Evolutionary conservation across 2,329 filamentous ascomycete genomes (phyloP).

Genomic region (Aspergillus aculeatus): DNA sequence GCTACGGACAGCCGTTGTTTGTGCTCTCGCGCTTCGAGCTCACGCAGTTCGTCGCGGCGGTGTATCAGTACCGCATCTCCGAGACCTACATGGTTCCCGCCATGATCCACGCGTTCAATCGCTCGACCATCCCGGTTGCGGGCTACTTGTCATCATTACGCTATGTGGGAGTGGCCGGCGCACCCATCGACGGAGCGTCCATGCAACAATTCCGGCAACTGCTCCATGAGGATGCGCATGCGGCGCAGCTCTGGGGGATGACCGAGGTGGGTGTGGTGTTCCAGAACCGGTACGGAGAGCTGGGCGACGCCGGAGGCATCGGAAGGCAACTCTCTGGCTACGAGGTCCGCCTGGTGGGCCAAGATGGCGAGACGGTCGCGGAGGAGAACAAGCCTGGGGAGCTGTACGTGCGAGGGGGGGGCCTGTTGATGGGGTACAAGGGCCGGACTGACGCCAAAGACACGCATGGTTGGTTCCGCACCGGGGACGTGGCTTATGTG

Average conservation of each 20-base stretch:
- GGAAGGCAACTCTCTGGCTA: conserved; percentile 46
- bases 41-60: conserved; percentile 39
- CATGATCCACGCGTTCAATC: conserved; percentile 42
- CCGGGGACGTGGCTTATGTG: conserved; percentile 43
- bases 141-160: conserved; percentile 43
- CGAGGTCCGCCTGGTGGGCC: conserved; percentile 37
- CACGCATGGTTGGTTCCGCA: conserved; percentile 43
- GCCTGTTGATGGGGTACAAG: conserved; percentile 40
- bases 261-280: conserved; percentile 52
- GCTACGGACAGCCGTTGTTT: conserved; percentile 48
- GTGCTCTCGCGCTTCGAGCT: conserved; percentile 49
- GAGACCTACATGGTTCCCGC: conserved; percentile 51
- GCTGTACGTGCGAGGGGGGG: conserved; percentile 41
- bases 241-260: conserved; percentile 56
- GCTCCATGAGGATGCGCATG: conserved; percentile 42
- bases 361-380: conserved; percentile 30
- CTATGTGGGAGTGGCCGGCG: conserved; percentile 50
- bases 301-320: conserved; percentile 48
- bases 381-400: conserved; percentile 39
- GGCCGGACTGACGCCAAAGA: conserved; percentile 37
- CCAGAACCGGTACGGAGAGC: conserved; percentile 40
- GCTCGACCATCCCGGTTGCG: conserved; percentile 23
- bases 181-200: conserved; percentile 45
- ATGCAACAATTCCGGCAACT: conserved; percentile 43
- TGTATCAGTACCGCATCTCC: conserved; percentile 47